These are phyloP conservation scores for Erodium trifolium DNA, from an alignment of 441 rosid genomes.

Conservation along the genomic window DNA sequence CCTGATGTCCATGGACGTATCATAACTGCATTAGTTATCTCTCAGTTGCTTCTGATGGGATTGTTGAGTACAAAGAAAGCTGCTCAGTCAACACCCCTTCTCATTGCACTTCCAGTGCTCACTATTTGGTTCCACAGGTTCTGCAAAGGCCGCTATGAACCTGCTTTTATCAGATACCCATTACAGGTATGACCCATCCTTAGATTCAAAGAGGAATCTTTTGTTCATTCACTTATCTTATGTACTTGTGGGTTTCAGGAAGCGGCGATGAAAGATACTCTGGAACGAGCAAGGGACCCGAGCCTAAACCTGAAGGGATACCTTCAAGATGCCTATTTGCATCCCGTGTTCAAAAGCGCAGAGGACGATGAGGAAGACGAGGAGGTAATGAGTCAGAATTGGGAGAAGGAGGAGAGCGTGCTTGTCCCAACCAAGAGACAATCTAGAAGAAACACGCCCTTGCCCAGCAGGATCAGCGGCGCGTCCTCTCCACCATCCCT, in stretches of 20 bases:
- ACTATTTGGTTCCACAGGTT: constrained; percentile 56
- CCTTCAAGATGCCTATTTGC: constrained; percentile 64
- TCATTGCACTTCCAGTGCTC: constrained; percentile 64
- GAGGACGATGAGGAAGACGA: constrained; percentile 34
- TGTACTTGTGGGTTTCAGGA: constrained; percentile 42
- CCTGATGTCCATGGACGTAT: constrained; percentile 85
- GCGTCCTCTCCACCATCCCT: constrained; percentile 45
- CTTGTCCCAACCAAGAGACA: constrained; percentile 76
- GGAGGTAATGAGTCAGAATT: constrained; percentile 19
- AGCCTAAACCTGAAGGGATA: constrained; percentile 58
- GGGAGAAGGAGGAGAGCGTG: constrained; percentile 38
- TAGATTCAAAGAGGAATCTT: not conserved
- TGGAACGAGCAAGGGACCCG: constrained; percentile 74
- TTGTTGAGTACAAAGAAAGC: constrained; percentile 57
- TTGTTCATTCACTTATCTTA: not conserved
- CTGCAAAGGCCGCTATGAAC: no score
- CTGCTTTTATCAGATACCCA: constrained; percentile 31
- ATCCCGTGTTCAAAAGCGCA: constrained; percentile 55
- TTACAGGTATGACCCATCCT: constrained; percentile 46
- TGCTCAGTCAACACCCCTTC: constrained; percentile 64
- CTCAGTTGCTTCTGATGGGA: constrained; percentile 75
- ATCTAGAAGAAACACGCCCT: constrained; percentile 71
- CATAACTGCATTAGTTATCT: constrained; percentile 55
- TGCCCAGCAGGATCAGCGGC: constrained; percentile 55
- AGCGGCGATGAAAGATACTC: constrained; percentile 89